Conservation (phyloP, 192 early-diverging fungal species). For the Coemansia umbellata region DNA sequence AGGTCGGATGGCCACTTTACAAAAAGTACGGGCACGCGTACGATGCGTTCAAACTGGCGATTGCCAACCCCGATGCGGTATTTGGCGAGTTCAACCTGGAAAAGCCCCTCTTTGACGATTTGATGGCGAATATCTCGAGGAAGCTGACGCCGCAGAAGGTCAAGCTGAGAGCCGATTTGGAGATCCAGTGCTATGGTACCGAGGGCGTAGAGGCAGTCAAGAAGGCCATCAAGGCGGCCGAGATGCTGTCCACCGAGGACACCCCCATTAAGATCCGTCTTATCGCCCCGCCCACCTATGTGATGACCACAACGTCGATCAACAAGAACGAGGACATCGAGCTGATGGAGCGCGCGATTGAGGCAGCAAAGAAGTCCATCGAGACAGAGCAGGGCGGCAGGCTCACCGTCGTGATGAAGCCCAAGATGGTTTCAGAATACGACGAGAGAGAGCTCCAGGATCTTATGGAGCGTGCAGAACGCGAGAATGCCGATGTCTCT, state of each 20-base stretch:
- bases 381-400: conserved; percentile 61
- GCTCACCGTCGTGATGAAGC: conserved; percentile 86
- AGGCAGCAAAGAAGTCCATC: conserved; percentile 74
- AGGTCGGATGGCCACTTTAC: conserved; percentile 93
- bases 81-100: conserved; percentile 76
- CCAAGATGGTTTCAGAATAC: conserved; percentile 83
- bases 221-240: conserved; percentile 80
- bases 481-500: conserved; percentile 87
- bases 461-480: conserved; percentile 81
- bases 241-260: conserved; percentile 71
- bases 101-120: conserved; percentile 61
- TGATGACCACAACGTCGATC: conserved; percentile 78
- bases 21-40: conserved; percentile 94
- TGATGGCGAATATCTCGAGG: conserved; percentile 79
- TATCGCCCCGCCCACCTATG: conserved; percentile 92
- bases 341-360: conserved; percentile 84
- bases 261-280: conserved; percentile 82
- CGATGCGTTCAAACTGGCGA: conserved; percentile 93
- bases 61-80: conserved; percentile 79
- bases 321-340: conserved; percentile 84
- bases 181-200: conserved; percentile 88
- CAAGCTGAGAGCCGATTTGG: conserved; percentile 95
- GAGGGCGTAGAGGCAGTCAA: conserved; percentile 97
- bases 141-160: conserved; percentile 93
- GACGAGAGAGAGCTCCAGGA: conserved; percentile 93